Conservation (phyloP, 1,284 basidiomycete species). For the Ceratobasidium sp. region DNA sequence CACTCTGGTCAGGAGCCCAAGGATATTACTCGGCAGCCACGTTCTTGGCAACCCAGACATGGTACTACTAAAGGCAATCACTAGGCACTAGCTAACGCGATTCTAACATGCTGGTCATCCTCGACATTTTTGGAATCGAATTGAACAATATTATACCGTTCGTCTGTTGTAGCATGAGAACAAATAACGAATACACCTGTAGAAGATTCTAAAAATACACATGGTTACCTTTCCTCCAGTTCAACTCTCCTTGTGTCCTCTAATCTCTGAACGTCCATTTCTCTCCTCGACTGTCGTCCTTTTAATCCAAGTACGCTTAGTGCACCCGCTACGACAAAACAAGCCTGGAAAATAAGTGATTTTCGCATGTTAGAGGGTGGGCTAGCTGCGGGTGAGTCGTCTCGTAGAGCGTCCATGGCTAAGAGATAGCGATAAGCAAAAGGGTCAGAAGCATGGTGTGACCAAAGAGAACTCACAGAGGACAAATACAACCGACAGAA, state of each 20-base stretch:
- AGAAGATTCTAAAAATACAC: conserved; percentile 2
- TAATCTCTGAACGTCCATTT: conserved; percentile 42
- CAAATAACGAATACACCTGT: no score
- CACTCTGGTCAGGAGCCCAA: no score
- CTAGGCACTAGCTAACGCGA: no score
- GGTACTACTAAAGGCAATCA: no score
- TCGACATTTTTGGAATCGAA: no score
- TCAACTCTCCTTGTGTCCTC: conserved; percentile 3
- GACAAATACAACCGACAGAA: conserved; percentile 74
- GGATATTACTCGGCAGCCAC: no score
- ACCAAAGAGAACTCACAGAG: conserved; percentile 64
- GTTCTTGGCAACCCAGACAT: no score
- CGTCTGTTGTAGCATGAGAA: no score
- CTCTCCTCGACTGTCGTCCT: conserved; percentile 44
- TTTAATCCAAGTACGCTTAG: conserved; percentile 37
- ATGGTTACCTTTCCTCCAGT: neutral
- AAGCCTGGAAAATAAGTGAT: conserved; percentile 45
- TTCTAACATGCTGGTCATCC: no score
- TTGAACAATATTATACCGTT: no score
- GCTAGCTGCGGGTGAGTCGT: conserved; percentile 35
- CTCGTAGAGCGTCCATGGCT: conserved; percentile 35
- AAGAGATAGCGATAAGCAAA: neutral
- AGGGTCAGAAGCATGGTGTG: neutral
- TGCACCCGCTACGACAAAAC: conserved; percentile 24
- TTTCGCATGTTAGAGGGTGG: conserved; percentile 48